Conservation (phyloP, 2,329 filamentous ascomycete genomes). For the Botryotinia narcissicola region DNA sequence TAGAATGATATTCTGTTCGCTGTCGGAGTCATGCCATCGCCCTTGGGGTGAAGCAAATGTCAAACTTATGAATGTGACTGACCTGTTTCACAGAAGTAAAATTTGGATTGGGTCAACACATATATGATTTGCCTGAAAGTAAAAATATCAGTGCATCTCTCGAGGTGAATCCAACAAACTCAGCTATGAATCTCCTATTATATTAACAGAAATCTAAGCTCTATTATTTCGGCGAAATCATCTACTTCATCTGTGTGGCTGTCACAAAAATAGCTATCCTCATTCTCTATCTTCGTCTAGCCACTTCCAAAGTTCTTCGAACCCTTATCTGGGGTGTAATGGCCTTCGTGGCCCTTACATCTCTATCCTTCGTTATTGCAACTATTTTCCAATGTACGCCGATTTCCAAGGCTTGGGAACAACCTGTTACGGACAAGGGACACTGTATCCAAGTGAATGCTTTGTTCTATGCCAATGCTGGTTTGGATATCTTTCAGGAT, state of each 20-base stretch:
- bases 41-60: background rate
- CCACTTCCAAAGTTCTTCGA: conserved; percentile 1
- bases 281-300: conserved; percentile 11
- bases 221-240: conserved; percentile 9
- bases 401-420: conserved; percentile 4
- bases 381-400: conserved; percentile 17
- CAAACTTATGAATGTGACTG: background rate
- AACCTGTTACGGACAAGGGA: background rate
- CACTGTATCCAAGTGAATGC: conserved; percentile 3
- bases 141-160: conserved; percentile 14
- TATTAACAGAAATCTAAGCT: conserved; percentile 6
- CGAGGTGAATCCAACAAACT: conserved; percentile 5
- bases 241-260: conserved; percentile 11
- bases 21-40: too few species aligned
- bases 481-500: conserved; percentile 10
- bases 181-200: background rate
- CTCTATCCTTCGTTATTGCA: background rate
- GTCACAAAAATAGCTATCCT: conserved; percentile 12
- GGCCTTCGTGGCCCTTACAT: conserved; percentile 7
- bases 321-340: background rate
- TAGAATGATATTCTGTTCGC: background rate
- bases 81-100: conserved; percentile 5
- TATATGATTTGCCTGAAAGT: conserved; percentile 6
- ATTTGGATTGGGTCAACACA: conserved; percentile 15
- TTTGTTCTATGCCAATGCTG: conserved; percentile 17